A percentile compares a stretch with the other conserved stretches of the same genome.
Evolutionary conservation across 73 alveolate species (phyloP).

Genomic region (Paramecium primaurelia): DNA sequence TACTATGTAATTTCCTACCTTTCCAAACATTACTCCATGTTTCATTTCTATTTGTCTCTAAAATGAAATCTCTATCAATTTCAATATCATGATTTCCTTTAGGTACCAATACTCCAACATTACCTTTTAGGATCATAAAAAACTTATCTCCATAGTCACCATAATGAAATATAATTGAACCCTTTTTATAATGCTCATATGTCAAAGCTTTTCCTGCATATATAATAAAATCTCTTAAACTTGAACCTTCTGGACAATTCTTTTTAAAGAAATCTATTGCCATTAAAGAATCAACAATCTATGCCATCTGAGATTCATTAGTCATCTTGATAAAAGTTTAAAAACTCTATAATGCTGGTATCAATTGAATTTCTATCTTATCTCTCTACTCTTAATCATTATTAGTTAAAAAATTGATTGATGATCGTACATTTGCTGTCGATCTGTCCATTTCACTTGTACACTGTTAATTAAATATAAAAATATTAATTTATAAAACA

Average conservation of each 20-base stretch:
- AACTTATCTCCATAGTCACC: slow-evolving; percentile 41
- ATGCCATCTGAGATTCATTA: neutral
- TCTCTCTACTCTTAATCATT: neutral
- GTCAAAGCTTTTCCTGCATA: neutral
- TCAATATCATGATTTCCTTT: neutral
- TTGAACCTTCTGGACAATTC: slow-evolving; percentile 2
- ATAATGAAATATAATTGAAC: neutral
- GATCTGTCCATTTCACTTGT: neutral
- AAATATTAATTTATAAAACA: neutral
- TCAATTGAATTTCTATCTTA: neutral
- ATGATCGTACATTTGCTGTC: neutral
- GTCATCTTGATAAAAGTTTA: neutral
- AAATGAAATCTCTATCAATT: neutral
- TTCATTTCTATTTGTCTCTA: neutral
- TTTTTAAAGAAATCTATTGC: neutral
- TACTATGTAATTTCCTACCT: neutral
- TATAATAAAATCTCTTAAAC: neutral
- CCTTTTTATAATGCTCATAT: neutral
- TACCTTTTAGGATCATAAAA: neutral
- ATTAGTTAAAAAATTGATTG: neutral
- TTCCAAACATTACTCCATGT: neutral
- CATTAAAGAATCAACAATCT: neutral
- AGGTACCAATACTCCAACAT: slow-evolving; percentile 34
- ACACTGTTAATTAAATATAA: neutral
- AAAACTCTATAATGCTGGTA: neutral